Conservation (phyloP, 148 eudicot genomes). For the Hydrangea macrophylla region DNA sequence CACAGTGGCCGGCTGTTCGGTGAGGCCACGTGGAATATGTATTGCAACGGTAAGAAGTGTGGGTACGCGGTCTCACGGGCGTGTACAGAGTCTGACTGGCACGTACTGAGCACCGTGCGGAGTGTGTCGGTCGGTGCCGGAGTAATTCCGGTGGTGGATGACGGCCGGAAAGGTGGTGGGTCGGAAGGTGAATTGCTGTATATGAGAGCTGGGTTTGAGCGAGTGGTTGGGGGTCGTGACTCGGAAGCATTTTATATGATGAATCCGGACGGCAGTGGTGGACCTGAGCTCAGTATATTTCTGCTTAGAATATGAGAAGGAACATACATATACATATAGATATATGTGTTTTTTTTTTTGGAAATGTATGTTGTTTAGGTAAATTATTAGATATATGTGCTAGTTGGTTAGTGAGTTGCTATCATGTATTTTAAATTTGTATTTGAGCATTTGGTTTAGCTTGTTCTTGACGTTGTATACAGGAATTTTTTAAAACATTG, state of each 20-base stretch:
- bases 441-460: too few species aligned
- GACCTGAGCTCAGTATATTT: slow-evolving; percentile 84
- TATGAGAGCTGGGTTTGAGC: slow-evolving; percentile 83
- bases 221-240: slow-evolving; percentile 80
- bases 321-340: too few species aligned
- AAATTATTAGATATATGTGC: too few species aligned
- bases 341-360: too few species aligned
- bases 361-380: too few species aligned
- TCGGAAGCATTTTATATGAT: slow-evolving; percentile 92
- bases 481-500: too few species aligned
- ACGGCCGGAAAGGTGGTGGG: slow-evolving; percentile 24
- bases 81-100: slow-evolving; percentile 55
- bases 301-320: slow-evolving; percentile 54
- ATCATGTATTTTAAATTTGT: too few species aligned
- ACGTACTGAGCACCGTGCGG: slow-evolving; percentile 59
- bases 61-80: slow-evolving; percentile 58
- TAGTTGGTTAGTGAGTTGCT: too few species aligned
- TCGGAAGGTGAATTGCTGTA: slow-evolving; percentile 70
- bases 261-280: slow-evolving; percentile 87
- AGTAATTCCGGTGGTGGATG: slow-evolving; percentile 63
- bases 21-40: slow-evolving; percentile 76
- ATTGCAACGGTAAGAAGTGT: slow-evolving; percentile 69
- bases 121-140: slow-evolving; percentile 91
- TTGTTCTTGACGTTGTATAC: too few species aligned
- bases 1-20: slow-evolving; percentile 29